A percentile compares a stretch with the other conserved stretches of the same genome.
phyloP scores from a whole-genome alignment of 139 green algal species.

The Closterium sp. region DNA sequence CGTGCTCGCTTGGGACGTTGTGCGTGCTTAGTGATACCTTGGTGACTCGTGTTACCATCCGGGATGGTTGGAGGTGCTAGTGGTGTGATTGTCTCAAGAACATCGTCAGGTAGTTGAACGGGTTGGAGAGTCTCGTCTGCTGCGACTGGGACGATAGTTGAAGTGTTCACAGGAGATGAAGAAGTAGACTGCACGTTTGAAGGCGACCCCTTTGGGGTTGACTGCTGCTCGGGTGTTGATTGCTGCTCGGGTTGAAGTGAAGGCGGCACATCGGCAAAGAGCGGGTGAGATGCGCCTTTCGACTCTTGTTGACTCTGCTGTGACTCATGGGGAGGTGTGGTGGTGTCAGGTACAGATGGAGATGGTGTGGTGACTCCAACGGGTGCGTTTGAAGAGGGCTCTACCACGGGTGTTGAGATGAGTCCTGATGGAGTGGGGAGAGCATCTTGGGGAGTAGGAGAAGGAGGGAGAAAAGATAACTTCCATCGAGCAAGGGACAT shows the following conservation, averaged over 20 bases:
- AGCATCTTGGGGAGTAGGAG: not conserved
- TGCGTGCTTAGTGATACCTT: not conserved
- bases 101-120: not conserved
- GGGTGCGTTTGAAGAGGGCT: not conserved
- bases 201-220: too few relatives aligned
- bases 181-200: too few relatives aligned
- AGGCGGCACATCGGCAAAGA: not conserved
- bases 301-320: not conserved
- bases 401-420: not conserved
- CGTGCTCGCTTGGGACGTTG: not conserved
- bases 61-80: not conserved
- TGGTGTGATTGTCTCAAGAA: not conserved
- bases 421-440: not conserved
- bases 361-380: not conserved
- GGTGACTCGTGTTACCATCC: not conserved
- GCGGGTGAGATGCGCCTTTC: too few relatives aligned
- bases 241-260: not conserved
- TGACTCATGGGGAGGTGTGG: not conserved
- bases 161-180: too few relatives aligned
- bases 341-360: not conserved
- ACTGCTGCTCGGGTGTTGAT: too few relatives aligned
- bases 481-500: not conserved
- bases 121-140: not conserved
- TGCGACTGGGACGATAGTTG: not conserved
- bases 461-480: not conserved